phyloP scores from a whole-genome alignment of 2,329 filamentous ascomycete species.

The Aspergillus aculeatus region DNA sequence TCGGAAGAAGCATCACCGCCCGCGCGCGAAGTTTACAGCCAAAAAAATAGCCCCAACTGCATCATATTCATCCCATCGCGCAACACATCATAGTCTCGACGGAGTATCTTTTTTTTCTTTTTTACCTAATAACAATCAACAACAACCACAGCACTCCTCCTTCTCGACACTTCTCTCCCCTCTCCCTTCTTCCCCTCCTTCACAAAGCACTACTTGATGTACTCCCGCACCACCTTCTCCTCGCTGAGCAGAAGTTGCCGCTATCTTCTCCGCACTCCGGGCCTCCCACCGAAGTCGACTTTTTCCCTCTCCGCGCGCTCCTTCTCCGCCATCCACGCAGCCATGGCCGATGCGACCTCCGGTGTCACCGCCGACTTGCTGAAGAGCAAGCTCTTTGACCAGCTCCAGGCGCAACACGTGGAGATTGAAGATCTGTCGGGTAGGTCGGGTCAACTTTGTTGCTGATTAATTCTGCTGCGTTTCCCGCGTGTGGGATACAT shows the following conservation, averaged over 20 bases:
- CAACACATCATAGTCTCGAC: no score
- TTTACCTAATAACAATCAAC: background rate
- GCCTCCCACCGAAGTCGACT: conserved; percentile 23
- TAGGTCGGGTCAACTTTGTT: conserved; percentile 40
- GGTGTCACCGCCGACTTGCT: conserved; percentile 73
- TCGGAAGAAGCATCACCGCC: conserved; percentile 3
- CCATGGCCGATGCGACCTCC: conserved; percentile 49
- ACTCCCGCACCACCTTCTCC: conserved; percentile 34
- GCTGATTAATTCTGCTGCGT: conserved; percentile 2
- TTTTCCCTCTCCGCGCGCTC: conserved; percentile 38
- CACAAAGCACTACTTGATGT: conserved; percentile 36
- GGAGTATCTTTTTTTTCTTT: no score
- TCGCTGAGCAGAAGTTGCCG: conserved; percentile 41
- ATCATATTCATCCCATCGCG: no score
- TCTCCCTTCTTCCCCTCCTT: background rate
- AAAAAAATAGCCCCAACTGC: background rate
- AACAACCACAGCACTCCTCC: no score
- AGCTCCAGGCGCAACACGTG: conserved; percentile 73
- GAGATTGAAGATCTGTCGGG: conserved; percentile 91
- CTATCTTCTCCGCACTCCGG: conserved; percentile 35
- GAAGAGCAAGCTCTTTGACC: conserved; percentile 65
- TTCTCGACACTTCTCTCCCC: background rate
- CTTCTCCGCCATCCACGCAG: conserved; percentile 34
- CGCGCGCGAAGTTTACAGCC: background rate
- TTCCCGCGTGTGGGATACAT: no score